Base-by-base conservation (phyloP, 2,329 filamentous ascomycete genomes). In the Trichoderma oligosporum region DNA sequence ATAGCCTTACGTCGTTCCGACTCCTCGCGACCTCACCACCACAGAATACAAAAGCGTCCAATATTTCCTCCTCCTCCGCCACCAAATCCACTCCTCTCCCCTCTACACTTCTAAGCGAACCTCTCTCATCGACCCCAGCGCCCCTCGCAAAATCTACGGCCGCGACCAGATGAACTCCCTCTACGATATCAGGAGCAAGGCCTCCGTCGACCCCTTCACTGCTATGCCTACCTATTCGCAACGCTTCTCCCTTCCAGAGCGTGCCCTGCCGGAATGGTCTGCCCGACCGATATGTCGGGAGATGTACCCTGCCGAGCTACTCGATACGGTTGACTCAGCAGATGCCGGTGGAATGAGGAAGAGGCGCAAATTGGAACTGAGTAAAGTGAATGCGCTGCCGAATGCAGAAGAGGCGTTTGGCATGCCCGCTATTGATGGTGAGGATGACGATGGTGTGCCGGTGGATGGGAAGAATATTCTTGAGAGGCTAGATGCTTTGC, bases 101-200 rank as follows among this genome's bases (percentile, higher is more conserved):
- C 74, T 84, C 31, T 84, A 84, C 70, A 84, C 82, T 7, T 79
- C 82, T 56, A 77, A 76, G 45, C 79, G 79, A 61, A 74, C 74
- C 20, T 67, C 70, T 22, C 63, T 68, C 12, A 66, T 69, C 52
- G 76, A 78, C 29, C 73, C 76, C 4, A 70, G 72, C 4, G 72
- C 68, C 12, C 71, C 70, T 29, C 67, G 71, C 52, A 75, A 71
- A 60, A 70, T 65, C 67, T 84, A 84, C 69, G 80, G 80, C 62
- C 81, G 82, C 64, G 75, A 78, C n/a, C 82, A 84, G 69, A 71
- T 78, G 66, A 84, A 84, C 69, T 76, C 78, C 61, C 78, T 76
- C 55, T 84, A 80, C 70, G 79, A 76, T 60, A 70, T 79, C 63
- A 78, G 76, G 67, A 82, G 73, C 70, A 80, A 78, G 63, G 81